Conservation (phyloP, 73 alveolate genomes). For the Stentor coeruleus region DNA sequence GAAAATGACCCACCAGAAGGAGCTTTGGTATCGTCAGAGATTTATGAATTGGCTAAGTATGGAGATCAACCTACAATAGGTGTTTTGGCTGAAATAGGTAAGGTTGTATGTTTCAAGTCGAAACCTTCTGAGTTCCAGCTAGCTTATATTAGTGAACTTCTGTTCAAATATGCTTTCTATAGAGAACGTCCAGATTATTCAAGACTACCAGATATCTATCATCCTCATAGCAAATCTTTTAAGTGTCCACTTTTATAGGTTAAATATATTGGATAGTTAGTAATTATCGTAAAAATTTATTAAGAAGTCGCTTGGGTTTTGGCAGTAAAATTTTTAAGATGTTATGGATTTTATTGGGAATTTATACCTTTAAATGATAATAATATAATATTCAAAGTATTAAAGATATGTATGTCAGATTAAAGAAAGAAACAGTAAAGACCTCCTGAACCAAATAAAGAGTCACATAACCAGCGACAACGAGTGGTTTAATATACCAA, state of each 20-base stretch:
- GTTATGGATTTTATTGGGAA: too few relatives aligned
- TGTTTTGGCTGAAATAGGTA: conserved; percentile 14
- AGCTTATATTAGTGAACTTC: not conserved
- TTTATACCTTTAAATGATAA: too few relatives aligned
- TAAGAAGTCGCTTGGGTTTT: too few relatives aligned
- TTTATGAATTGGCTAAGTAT: not conserved
- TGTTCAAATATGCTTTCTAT: not conserved
- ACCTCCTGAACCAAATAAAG: too few relatives aligned
- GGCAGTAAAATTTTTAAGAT: too few relatives aligned
- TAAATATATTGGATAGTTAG: too few relatives aligned
- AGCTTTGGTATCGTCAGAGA: conserved; percentile 21
- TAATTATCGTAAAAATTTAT: too few relatives aligned
- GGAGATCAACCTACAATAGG: conserved; percentile 29
- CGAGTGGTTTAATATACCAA: too few relatives aligned
- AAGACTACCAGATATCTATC: conserved; percentile 10
- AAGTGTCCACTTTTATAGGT: conserved; percentile 14
- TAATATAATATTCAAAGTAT: too few relatives aligned
- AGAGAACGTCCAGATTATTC: conserved; percentile 19
- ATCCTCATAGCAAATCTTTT: not conserved
- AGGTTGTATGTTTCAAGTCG: not conserved
- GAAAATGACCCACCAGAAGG: conserved; percentile 15
- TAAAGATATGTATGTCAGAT: too few relatives aligned
- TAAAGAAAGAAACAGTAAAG: too few relatives aligned
- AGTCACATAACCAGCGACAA: too few relatives aligned
- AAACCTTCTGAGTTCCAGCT: not conserved